A percentile compares a stretch with the other conserved stretches of the same genome.
These are phyloP conservation scores for Pecoramyces ruminantium DNA, from an alignment of 192 early-diverging fungal genomes.

Conservation along the genomic window DNA sequence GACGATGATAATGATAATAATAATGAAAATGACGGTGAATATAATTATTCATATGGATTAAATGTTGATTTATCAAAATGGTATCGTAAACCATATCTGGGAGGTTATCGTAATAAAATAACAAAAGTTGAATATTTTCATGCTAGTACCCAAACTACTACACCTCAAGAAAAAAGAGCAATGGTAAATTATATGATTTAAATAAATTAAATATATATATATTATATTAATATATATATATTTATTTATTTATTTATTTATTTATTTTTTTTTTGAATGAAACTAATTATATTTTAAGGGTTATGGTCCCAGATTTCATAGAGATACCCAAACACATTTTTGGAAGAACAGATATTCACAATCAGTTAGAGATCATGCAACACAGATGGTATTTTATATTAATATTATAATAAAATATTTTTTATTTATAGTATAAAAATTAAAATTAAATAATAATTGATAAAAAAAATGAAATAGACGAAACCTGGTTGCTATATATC, in stretches of 20 bases:
- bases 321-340: conserved; percentile 37
- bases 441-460: too few species aligned
- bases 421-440: too few species aligned
- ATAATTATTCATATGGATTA: neutral
- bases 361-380: conserved; percentile 13
- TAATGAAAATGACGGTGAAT: neutral
- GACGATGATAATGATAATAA: neutral
- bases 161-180: conserved; percentile 30
- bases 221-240: neutral
- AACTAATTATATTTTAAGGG: conserved; percentile 7
- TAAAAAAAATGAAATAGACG: conserved; percentile 12
- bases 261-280: too few species aligned
- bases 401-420: too few species aligned
- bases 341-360: conserved; percentile 16
- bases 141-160: conserved; percentile 30
- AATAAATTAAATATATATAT: neutral
- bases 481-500: conserved; percentile 22
- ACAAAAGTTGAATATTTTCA: conserved; percentile 25
- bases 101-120: conserved; percentile 22
- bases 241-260: too few species aligned
- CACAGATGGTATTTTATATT: conserved; percentile 42
- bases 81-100: conserved; percentile 24
- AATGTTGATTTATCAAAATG: neutral
- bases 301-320: conserved; percentile 15
- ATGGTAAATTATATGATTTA: conserved; percentile 5